Conservation (phyloP, 768 basidiomycete genomes). For the Phylloporus arenicola region DNA sequence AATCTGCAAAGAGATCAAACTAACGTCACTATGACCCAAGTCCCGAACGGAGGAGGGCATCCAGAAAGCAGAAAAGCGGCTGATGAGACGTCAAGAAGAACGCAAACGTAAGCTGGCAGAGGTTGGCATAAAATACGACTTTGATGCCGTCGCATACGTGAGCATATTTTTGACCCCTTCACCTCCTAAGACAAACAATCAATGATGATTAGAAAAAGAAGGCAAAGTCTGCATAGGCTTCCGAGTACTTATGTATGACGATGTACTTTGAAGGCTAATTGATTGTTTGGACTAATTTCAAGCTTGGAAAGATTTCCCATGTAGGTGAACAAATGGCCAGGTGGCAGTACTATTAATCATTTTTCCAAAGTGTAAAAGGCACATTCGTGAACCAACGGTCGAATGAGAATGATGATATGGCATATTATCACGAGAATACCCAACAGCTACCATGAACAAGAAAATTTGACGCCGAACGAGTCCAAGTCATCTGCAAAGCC, state of each 20-base stretch:
- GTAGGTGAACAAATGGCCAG: neutral
- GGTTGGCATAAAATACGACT: conserved; percentile 83
- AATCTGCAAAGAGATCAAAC: neutral
- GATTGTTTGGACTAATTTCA: neutral
- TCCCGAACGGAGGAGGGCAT: conserved; percentile 70
- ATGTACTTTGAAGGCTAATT: neutral
- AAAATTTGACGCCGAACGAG: neutral
- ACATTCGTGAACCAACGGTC: neutral
- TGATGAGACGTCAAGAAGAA: conserved; percentile 71
- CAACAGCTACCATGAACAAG: neutral
- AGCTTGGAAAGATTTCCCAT: neutral
- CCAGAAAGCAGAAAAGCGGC: conserved; percentile 54
- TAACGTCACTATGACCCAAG: conserved; percentile 34
- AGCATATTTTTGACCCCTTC: conserved; percentile 29
- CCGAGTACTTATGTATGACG: neutral
- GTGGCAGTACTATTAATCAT: neutral
- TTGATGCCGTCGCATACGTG: conserved; percentile 79
- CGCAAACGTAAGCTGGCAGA: conserved; percentile 76
- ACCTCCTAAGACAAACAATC: neutral
- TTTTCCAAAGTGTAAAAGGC: neutral
- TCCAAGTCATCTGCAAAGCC: no score
- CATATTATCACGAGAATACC: conserved; percentile 6
- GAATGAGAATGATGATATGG: neutral
- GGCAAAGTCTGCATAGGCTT: conserved; percentile 21
- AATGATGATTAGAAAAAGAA: conserved; percentile 33